phyloP scores from a whole-genome alignment of 2,329 filamentous ascomycete species.

The Sporothrix phasma region DNA sequence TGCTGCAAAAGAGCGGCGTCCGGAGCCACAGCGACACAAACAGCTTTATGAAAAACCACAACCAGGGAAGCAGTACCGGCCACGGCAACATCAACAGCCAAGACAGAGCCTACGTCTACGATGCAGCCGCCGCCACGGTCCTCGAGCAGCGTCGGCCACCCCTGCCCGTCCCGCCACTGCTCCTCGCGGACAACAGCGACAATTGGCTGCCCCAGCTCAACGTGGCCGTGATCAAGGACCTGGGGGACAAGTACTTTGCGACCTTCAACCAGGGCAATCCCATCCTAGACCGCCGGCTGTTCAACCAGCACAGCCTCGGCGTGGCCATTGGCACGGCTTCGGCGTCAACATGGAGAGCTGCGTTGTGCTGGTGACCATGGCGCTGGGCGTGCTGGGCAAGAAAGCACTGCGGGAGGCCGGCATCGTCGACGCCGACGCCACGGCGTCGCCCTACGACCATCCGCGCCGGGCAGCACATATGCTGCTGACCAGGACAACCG shows the following conservation, averaged over 20 bases:
- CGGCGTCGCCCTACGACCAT: neutral
- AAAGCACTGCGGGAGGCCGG: conserved; percentile 39
- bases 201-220: conserved; percentile 38
- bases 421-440: conserved; percentile 30
- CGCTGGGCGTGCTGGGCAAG: conserved; percentile 40
- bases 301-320: conserved; percentile 39
- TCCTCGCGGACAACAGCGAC: conserved; percentile 24
- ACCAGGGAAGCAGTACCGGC: neutral
- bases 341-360: conserved; percentile 43
- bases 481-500: neutral
- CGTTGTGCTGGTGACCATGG: conserved; percentile 39
- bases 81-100: neutral
- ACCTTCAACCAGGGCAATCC: conserved; percentile 44
- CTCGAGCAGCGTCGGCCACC: conserved; percentile 37
- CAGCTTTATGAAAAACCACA: no score
- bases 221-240: conserved; percentile 37
- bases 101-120: neutral
- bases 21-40: neutral
- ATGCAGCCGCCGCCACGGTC: conserved; percentile 28
- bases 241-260: conserved; percentile 45
- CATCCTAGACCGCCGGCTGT: conserved; percentile 41
- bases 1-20: conserved; percentile 8
- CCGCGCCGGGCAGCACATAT: neutral
- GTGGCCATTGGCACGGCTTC: conserved; percentile 39
- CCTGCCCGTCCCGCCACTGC: conserved; percentile 28